Evolutionary conservation across 768 basidiomycete genomes (phyloP), one percentile per base, ranked within the genome.

Genomic region (Amanita rimosa): DNA sequence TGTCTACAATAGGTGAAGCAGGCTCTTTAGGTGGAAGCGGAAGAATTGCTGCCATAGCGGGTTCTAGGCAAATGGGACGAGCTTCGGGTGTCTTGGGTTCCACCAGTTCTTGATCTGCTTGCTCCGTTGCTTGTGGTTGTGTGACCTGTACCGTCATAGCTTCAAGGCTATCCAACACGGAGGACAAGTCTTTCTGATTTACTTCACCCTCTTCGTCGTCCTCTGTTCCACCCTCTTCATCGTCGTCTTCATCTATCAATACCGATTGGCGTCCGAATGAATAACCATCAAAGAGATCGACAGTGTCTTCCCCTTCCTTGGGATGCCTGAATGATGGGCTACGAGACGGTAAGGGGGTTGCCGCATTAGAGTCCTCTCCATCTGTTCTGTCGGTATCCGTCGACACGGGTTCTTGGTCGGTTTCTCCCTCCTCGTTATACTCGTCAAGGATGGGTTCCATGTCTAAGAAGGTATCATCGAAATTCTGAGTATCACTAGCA

Each of bases 401-500:
- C 16, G 80, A 74, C 19, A 72, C 72, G 10, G 75, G 77, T 52
- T 83, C 81, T 56, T 77, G 78, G 60, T 85, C 85, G 21, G 82
- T 85, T 59, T 85, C 82, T 48, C 70, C 71, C 42, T 76, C 72
- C 38, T 82, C 83, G 57, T 77, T 73, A 52, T 72, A 74, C 45
- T 86, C 85, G 54, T 93, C 87, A 53, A 98, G 79, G 42, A 88
- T 83, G 19, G 93, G 90, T 55, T 86, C 84, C 88, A 98, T 95
- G 60, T 88, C 88, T 51, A 98, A 75, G 79, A 96, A 98, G 35
- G 89, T 83, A 53, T 94, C 89, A 64, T 98, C 95, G 64, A 98
- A 99, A 67, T 98, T 97, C 64, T 90, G 89, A 55, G 90, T 94
- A 75, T 99, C 96, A 58, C 83, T 82, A 52, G 93, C 93, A 66